phyloP scores from a whole-genome alignment of 2,329 filamentous ascomycete genomes.

The Cryphonectria radicalis region DNA sequence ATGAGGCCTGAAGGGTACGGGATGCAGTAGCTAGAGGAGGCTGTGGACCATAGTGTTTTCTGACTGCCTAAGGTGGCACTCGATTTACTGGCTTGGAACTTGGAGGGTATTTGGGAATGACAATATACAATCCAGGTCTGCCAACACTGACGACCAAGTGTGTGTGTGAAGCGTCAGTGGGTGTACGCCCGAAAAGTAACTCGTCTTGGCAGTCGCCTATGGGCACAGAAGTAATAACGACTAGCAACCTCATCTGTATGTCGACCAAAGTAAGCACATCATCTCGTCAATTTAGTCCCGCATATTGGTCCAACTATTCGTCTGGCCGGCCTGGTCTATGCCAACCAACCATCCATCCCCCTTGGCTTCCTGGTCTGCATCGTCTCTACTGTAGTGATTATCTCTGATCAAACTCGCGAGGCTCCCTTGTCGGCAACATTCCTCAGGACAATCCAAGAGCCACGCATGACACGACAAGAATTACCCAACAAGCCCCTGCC shows the following conservation, averaged over 20 bases:
- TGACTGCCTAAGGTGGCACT: neutral
- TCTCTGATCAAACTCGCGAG: neutral
- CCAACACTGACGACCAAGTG: neutral
- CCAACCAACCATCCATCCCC: no score
- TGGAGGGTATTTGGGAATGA: neutral
- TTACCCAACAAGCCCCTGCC: neutral
- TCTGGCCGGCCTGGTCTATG: no score
- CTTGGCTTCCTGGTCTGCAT: neutral
- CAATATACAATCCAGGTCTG: neutral
- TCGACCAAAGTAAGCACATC: neutral
- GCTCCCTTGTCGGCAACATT: neutral
- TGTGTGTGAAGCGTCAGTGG: neutral
- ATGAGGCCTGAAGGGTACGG: constrained; percentile 17
- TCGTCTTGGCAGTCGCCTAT: neutral
- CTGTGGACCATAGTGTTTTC: neutral
- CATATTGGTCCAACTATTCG: neutral
- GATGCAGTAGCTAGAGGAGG: constrained; percentile 14
- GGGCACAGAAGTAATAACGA: neutral
- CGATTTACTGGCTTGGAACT: neutral
- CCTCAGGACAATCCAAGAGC: neutral
- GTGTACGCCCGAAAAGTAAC: neutral
- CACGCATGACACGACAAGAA: neutral
- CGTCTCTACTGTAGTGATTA: neutral
- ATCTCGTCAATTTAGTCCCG: neutral
- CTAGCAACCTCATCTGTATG: neutral